Evolutionary conservation across 2,329 filamentous ascomycete species (phyloP), one percentile per base, ranked within the genome.

Genomic region (Sporothrix brasiliensis): DNA sequence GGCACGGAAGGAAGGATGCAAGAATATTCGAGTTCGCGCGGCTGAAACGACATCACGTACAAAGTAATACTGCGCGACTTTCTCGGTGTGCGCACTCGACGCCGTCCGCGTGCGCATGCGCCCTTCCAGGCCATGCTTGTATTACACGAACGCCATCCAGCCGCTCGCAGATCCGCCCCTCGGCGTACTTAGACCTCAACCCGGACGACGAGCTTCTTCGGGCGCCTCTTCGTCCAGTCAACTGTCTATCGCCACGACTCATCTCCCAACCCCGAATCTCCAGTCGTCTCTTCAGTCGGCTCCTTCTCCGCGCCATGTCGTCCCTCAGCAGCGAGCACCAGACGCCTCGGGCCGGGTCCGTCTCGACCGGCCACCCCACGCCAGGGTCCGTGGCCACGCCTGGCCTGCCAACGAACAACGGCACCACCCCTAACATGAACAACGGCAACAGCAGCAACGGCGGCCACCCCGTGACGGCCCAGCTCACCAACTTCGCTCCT

Each of bases 271-370:
- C 50, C 52, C 61, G 34, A n/a, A 16, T 44, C 19, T 4, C 50
- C 44, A 47, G 60, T 47, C 60, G 27, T 39, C 41, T 63, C 47
- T 6, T 34, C 34, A 34, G 24, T 47, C 34, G 11, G 7, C 21
- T 27, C 30, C 30, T 41, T 7, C 50, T 30, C 30, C 11, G 21
- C 27, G 49, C 30, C 5, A 69, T 69, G 67, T 69, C 67, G 27
- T 63, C 27, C 30, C 16, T 68, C 27, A 21, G 54, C 39, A 67
- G 71, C 52, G 67, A 56, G 16, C 63, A 49, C 50, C 66, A 58
- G 41, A 72, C 71, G 5, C 69, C 69, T 24, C 56, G 69, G 54
- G 52, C 68, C 24, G 13, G 21, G 16, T 67, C 69, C 54, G 27
- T 52, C n/a, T 60, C 63, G 2, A 41, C 69, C 16, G 30, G 69